A percentile compares a stretch with the other conserved stretches of the same genome.
Evolutionary conservation across 1,284 basidiomycete species (phyloP).

Genomic region (Austroboletus rostrupii): DNA sequence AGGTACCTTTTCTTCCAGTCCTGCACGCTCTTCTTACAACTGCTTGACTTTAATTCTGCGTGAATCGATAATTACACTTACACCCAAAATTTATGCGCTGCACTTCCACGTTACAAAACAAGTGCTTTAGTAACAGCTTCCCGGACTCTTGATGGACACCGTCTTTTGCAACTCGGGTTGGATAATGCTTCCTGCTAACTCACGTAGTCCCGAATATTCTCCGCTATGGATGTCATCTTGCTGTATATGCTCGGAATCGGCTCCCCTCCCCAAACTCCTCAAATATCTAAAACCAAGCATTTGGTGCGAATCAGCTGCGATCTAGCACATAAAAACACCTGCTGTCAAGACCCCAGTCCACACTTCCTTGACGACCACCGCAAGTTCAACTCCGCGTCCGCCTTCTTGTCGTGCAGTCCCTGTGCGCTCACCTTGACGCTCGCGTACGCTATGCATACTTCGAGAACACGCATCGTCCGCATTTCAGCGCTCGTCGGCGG

Average conservation of each 20-base stretch:
- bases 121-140: no score
- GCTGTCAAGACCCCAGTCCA: slow-evolving; percentile 28
- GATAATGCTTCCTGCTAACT: slow-evolving; percentile 23
- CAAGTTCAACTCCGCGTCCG: slow-evolving; percentile 15
- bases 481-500: slow-evolving; percentile 22
- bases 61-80: no score
- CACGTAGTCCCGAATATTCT: slow-evolving; percentile 20
- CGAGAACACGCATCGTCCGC: slow-evolving; percentile 23
- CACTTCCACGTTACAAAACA: no score
- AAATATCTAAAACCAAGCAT: slow-evolving; percentile 15
- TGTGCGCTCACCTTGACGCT: slow-evolving; percentile 25
- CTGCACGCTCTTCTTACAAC: no score
- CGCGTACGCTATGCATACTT: slow-evolving; percentile 20
- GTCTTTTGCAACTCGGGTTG: slow-evolving; percentile 16
- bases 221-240: slow-evolving; percentile 8
- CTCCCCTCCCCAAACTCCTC: slow-evolving; percentile 25
- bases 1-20: no score
- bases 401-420: slow-evolving; percentile 22
- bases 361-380: slow-evolving; percentile 12
- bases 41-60: no score
- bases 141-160: no score
- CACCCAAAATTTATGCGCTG: no score
- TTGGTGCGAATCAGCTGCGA: neutral
- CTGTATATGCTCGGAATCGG: slow-evolving; percentile 23
- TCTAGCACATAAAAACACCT: no score